Base-by-base conservation (phyloP, 1,284 basidiomycete species). In the Xanthoconium separans region DNA sequence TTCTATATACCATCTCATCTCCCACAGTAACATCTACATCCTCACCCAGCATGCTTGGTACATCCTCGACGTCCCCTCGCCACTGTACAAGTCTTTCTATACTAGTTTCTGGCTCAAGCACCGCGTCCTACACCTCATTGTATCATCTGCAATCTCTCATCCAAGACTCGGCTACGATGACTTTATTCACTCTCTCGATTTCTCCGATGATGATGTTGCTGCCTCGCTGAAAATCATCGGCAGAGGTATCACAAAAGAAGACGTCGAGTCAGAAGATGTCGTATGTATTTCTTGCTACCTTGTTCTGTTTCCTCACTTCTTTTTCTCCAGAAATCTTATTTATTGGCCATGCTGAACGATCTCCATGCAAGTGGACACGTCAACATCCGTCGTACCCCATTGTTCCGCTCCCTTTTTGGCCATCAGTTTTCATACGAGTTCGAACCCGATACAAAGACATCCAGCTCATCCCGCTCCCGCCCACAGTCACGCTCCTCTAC, bases 41-140 rank as follows among this genome's bases (percentile, higher is more conserved):
- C 64, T 70, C 29, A 80, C 78, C 2, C 30, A 63, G 24, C 58
- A 68, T 61, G 83, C 84, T 0, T 87, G 85, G 85, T 87, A 88
- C 59, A 83, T 87, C 53, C 71, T 87, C 3, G 73, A 74, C 12
- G 54, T 56, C 3, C 84, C 85, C 0, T 75, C 78, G 1, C 44
- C 50, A 1, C 27, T 53, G 2, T 87, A 87, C 58, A 54, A 50
- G 3, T 64, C 70, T 0, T 75, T 75, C 52, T 85, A 75, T 58
- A 50, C 53, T 2, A 51, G 64, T 1, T 80, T 83, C 50, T 82
- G 78, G 75, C 65, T 74, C 13, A 70, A 72, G 42, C 81, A 84
- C 56, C 72, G 73, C 1, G 46, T 82, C 13, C 66, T 80, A 2
- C 78, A 84, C 58, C 61, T 78, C 7, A 53, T 82, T 1, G 63